A percentile compares a stretch with the other conserved stretches of the same genome.
These are phyloP conservation scores for Dothistroma pini DNA, from an alignment of 2,329 filamentous ascomycete genomes.

Conservation along the genomic window DNA sequence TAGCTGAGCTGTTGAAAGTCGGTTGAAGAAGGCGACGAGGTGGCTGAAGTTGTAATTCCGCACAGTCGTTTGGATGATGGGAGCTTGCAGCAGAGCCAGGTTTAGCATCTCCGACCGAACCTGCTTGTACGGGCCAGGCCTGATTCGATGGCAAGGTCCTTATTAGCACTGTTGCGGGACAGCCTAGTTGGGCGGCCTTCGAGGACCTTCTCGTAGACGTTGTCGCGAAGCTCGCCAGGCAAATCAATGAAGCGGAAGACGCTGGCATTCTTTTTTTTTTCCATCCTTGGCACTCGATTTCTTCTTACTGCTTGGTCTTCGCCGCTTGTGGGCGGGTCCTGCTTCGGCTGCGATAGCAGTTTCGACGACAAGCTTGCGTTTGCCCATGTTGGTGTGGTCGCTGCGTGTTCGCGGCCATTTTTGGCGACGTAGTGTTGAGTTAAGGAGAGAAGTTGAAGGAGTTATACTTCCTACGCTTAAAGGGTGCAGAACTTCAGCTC, in stretches of 20 bases:
- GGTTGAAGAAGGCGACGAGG: slow-evolving; percentile 9
- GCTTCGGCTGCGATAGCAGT: not conserved
- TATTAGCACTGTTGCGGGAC: not conserved
- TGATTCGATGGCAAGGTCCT: not conserved
- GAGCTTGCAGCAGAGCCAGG: not conserved
- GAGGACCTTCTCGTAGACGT: not conserved
- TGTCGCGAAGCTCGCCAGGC: not conserved
- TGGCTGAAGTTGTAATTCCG: slow-evolving; percentile 1
- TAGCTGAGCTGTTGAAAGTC: slow-evolving; percentile 5
- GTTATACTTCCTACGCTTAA: too few species aligned
- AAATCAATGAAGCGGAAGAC: not conserved
- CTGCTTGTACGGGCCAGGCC: not conserved
- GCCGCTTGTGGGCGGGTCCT: not conserved
- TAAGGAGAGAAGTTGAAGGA: not conserved
- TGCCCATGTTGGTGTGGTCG: not conserved
- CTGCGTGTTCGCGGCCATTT: not conserved
- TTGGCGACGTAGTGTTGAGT: not conserved
- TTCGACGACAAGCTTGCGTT: not conserved
- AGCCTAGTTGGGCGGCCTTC: not conserved
- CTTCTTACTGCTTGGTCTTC: not conserved
- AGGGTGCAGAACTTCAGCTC: not conserved
- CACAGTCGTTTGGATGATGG: not conserved
- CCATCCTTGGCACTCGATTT: not conserved
- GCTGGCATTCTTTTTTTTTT: not conserved
- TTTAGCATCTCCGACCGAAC: not conserved